These are phyloP conservation scores for Eucalyptus curtisii DNA, from an alignment of 345 rosid species.

Conservation along the genomic window DNA sequence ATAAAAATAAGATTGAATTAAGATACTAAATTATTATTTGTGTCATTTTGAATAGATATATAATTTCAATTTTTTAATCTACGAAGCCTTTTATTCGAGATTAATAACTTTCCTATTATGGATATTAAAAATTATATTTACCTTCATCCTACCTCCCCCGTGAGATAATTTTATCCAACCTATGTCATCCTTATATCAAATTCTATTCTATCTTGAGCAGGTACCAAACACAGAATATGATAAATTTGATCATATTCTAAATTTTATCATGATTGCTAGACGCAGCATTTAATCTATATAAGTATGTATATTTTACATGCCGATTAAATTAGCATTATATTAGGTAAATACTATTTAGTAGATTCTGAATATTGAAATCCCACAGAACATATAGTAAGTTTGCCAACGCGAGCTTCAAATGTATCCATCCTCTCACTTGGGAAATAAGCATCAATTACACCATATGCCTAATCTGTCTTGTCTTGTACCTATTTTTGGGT, in stretches of 20 bases:
- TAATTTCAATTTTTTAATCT: too few relatives aligned
- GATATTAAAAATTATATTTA: too few relatives aligned
- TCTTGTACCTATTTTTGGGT: background rate
- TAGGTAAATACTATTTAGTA: background rate
- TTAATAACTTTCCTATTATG: too few relatives aligned
- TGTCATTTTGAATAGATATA: too few relatives aligned
- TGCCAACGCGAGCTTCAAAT: background rate
- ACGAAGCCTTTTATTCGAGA: too few relatives aligned
- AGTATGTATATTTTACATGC: too few relatives aligned
- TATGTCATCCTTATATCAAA: too few relatives aligned
- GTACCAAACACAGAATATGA: too few relatives aligned
- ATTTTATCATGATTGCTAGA: rapidly evolving
- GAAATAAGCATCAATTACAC: background rate
- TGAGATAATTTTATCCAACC: too few relatives aligned
- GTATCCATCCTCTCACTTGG: background rate
- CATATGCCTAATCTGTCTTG: background rate
- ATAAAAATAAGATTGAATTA: too few relatives aligned
- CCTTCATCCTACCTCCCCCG: rapidly evolving
- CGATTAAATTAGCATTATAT: background rate
- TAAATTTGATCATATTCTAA: too few relatives aligned
- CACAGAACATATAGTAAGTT: background rate
- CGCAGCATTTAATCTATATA: rapidly evolving
- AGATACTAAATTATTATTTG: too few relatives aligned
- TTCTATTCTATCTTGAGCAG: rapidly evolving
- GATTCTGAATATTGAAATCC: background rate